These are phyloP conservation scores for Nectriaceae sp. DNA, from an alignment of 2,329 filamentous ascomycete species.

Conservation along the genomic window DNA sequence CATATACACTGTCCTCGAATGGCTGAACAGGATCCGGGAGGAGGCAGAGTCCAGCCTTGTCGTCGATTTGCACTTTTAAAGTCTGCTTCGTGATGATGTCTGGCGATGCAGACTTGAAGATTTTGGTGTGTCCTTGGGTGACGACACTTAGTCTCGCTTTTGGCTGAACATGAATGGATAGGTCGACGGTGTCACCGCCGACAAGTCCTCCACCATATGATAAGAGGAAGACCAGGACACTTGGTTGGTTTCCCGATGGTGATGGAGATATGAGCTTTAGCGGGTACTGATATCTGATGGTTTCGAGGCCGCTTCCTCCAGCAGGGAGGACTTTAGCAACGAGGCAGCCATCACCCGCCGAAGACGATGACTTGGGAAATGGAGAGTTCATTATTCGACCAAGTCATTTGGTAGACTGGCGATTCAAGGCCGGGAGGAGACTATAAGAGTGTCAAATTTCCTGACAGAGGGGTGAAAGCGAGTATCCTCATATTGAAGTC, in stretches of 20 bases:
- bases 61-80: constrained; percentile 52
- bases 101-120: constrained; percentile 76
- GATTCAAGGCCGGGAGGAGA: background rate
- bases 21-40: constrained; percentile 94
- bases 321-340: constrained; percentile 73
- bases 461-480: no score
- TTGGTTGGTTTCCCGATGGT: constrained; percentile 62
- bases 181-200: constrained; percentile 78
- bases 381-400: constrained; percentile 59
- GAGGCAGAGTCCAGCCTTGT: constrained; percentile 59
- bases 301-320: constrained; percentile 68
- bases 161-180: constrained; percentile 66
- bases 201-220: constrained; percentile 95
- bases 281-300: constrained; percentile 87
- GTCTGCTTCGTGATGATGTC: constrained; percentile 60
- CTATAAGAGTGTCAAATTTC: background rate
- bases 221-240: constrained; percentile 82
- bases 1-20: constrained; percentile 80
- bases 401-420: constrained; percentile 14
- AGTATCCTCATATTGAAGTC: no score
- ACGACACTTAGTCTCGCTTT: constrained; percentile 67
- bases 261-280: constrained; percentile 88
- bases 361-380: constrained; percentile 72
- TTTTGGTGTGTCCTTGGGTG: constrained; percentile 86
- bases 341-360: constrained; percentile 77